phyloP scores from a whole-genome alignment of 176 grass and related monocot species.

The Stipa capillata region DNA sequence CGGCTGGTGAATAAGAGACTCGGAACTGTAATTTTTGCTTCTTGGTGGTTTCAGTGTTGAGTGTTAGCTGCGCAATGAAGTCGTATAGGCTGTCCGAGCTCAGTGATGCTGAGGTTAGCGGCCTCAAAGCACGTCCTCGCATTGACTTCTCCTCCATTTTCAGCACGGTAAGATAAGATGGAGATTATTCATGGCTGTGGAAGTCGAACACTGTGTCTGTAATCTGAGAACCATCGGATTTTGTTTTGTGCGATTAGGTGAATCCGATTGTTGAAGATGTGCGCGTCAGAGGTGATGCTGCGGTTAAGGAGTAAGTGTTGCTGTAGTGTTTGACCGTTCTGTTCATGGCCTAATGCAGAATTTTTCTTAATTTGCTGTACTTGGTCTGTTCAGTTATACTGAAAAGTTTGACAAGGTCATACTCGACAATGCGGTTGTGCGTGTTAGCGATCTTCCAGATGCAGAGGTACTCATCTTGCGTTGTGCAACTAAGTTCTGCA shows the following conservation, averaged over 20 bases:
- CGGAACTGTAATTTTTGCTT: background rate
- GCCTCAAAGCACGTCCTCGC: slow-evolving; percentile 80
- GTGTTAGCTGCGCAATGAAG: slow-evolving; percentile 60
- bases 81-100: slow-evolving; percentile 78
- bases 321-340: background rate
- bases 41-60: slow-evolving; percentile 32
- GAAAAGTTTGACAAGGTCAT: slow-evolving; percentile 80
- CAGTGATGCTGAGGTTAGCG: slow-evolving; percentile 50
- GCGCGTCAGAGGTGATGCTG: slow-evolving; percentile 63
- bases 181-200: background rate
- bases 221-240: background rate
- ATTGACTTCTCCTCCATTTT: slow-evolving; percentile 97
- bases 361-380: background rate
- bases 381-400: slow-evolving; percentile 63
- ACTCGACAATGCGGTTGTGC: slow-evolving; percentile 52
- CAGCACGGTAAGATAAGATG: slow-evolving; percentile 36
- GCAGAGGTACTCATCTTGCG: slow-evolving; percentile 47
- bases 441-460: slow-evolving; percentile 57
- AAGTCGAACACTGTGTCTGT: background rate
- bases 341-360: background rate
- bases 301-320: slow-evolving; percentile 67
- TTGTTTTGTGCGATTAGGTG: slow-evolving; percentile 36
- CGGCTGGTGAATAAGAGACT: background rate
- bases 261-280: slow-evolving; percentile 94
- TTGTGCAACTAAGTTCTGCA: background rate